These are phyloP conservation scores for Kodamaea anthophila DNA, from an alignment of 1,139 yeast species.

Conservation along the genomic window DNA sequence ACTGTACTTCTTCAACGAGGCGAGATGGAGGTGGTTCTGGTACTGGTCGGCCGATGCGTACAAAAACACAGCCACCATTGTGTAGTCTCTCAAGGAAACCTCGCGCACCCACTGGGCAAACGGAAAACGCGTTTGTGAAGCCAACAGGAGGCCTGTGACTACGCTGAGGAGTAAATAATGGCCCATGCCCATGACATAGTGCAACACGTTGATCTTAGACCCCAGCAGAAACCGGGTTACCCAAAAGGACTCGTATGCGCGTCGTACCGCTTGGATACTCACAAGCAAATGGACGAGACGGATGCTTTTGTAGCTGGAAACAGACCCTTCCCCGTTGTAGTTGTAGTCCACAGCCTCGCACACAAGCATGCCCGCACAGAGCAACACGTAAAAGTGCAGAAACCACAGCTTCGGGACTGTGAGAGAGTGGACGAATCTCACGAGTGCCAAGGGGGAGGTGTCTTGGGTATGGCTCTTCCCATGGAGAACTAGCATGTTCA, in stretches of 20 bases:
- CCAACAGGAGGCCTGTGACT: constrained; percentile 10
- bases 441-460: not conserved
- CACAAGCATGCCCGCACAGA: constrained; percentile 12
- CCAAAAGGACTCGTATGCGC: constrained; percentile 54
- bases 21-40: constrained; percentile 52
- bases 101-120: not conserved
- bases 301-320: constrained; percentile 2
- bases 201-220: constrained; percentile 67
- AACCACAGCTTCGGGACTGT: constrained; percentile 49
- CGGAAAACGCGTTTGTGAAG: not conserved
- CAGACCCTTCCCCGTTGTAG: not conserved
- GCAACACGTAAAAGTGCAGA: constrained; percentile 40
- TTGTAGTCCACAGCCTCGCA: constrained; percentile 3
- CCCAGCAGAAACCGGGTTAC: constrained; percentile 42
- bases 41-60: constrained; percentile 52
- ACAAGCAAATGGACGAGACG: constrained; percentile 14
- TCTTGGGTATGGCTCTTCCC: constrained; percentile 10
- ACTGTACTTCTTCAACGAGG: constrained; percentile 59
- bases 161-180: constrained; percentile 45
- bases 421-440: constrained; percentile 8
- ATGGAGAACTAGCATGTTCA: constrained; percentile 11
- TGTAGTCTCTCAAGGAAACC: constrained; percentile 2
- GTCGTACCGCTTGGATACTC: constrained; percentile 55
- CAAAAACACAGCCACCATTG: constrained; percentile 25
- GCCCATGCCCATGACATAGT: constrained; percentile 66